Conservation (phyloP, 495 filamentous ascomycete species). For the Penicillium egyptiacum region DNA sequence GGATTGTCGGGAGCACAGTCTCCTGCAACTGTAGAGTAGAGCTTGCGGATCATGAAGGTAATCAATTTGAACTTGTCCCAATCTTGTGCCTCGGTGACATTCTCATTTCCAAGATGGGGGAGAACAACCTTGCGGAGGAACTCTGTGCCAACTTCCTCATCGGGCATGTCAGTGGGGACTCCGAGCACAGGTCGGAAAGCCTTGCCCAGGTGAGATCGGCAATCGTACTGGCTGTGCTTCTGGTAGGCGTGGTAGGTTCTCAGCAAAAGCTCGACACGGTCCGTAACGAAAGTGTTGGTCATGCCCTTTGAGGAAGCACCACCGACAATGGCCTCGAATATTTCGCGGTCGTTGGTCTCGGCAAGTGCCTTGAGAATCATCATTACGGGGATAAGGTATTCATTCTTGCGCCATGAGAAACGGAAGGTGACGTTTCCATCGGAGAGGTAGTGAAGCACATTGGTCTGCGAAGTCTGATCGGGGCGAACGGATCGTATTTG, state of each 20-base stretch:
- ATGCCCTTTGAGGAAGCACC: constrained; percentile 67
- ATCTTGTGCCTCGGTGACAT: constrained; percentile 79
- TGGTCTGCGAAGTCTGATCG: constrained; percentile 96
- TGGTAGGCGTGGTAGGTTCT: constrained; percentile 90
- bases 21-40: constrained; percentile 87
- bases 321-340: constrained; percentile 87
- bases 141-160: constrained; percentile 85
- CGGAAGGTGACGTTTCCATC: constrained; percentile 96
- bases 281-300: constrained; percentile 88
- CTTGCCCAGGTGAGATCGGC: constrained; percentile 77
- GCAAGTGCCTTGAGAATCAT: constrained; percentile 95
- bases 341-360: constrained; percentile 94
- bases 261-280: constrained; percentile 87
- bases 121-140: constrained; percentile 88
- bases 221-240: constrained; percentile 73
- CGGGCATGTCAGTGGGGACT: constrained; percentile 72
- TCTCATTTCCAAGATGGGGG: constrained; percentile 79
- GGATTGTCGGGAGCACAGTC: constrained; percentile 94
- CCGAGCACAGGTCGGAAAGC: constrained; percentile 86
- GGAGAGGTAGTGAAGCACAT: constrained; percentile 90
- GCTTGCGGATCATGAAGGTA: constrained; percentile 92
- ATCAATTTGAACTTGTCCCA: constrained; percentile 92
- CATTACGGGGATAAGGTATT: constrained; percentile 89
- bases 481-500: constrained; percentile 88
- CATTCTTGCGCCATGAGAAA: constrained; percentile 97